These are phyloP conservation scores for Pseudozyma hubeiensis DNA, from an alignment of 1,284 basidiomycete species.

Conservation along the genomic window DNA sequence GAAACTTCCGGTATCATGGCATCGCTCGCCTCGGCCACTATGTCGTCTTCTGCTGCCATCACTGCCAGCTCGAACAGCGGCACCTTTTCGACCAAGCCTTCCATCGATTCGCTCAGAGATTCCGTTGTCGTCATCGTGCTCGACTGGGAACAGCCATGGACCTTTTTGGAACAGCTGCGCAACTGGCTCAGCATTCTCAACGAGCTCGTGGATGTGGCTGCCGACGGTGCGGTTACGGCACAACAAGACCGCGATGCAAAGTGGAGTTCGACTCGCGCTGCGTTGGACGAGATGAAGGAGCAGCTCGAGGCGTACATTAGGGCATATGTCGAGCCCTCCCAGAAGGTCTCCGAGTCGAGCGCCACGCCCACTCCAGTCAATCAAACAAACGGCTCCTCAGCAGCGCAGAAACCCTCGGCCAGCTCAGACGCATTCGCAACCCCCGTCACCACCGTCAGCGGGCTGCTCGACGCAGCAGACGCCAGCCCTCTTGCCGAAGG, in stretches of 20 bases:
- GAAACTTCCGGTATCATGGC: constrained; percentile 28
- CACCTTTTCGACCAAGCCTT: constrained; percentile 21
- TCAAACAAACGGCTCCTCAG: not conserved
- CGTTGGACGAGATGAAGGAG: constrained; percentile 77
- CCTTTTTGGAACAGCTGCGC: constrained; percentile 86
- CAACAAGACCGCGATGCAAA: constrained; percentile 78
- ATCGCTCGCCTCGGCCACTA: constrained; percentile 26
- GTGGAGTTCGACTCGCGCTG: constrained; percentile 71
- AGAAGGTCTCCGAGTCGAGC: constrained; percentile 41
- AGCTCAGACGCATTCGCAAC: constrained; percentile 69
- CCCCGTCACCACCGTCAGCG: constrained; percentile 71
- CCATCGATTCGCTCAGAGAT: constrained; percentile 75
- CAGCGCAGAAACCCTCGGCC: not conserved
- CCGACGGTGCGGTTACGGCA: constrained; percentile 31
- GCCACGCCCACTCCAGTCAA: not conserved
- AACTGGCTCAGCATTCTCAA: constrained; percentile 76
- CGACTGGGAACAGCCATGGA: constrained; percentile 96
- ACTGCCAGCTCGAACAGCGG: not conserved
- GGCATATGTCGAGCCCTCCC: constrained; percentile 85
- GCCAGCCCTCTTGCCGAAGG: constrained; percentile 48
- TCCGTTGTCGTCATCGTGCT: constrained; percentile 86
- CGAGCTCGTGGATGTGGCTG: constrained; percentile 74
- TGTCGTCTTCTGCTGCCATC: constrained; percentile 7
- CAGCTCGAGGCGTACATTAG: constrained; percentile 85
- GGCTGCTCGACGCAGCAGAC: constrained; percentile 62